Conservation (phyloP, 306 rosid genomes). For the Cyclanthera cordifolia region DNA sequence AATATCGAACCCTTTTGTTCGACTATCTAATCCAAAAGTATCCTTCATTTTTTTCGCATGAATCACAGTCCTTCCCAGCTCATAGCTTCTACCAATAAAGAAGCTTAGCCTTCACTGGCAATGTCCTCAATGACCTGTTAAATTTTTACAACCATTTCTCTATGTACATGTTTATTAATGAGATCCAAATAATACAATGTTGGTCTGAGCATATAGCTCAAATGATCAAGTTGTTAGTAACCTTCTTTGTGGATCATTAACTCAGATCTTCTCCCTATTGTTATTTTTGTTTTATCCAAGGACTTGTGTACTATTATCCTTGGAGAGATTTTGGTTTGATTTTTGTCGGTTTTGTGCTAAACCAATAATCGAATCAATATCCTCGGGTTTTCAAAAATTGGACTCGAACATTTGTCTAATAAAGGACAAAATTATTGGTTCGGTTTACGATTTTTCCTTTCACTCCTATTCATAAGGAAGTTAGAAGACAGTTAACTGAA, state of each 20-base stretch:
- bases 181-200: background rate
- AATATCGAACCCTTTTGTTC: background rate
- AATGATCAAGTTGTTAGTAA: background rate
- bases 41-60: background rate
- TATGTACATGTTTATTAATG: slow-evolving; percentile 2
- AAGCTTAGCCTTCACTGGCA: slow-evolving; percentile 5
- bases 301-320: background rate
- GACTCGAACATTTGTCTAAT: too few species aligned
- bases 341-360: too few species aligned
- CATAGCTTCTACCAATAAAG: background rate
- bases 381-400: too few species aligned
- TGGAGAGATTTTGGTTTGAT: too few species aligned
- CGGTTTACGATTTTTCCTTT: too few species aligned
- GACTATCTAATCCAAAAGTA: background rate
- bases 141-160: background rate
- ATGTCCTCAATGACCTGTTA: slow-evolving; percentile 6
- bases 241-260: background rate
- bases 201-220: background rate
- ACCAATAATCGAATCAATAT: too few species aligned
- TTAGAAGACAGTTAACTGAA: too few species aligned
- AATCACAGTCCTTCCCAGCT: background rate
- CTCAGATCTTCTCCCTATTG: background rate
- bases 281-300: background rate
- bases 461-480: too few species aligned
- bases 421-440: too few species aligned